Evolutionary conservation across 1,139 yeast genomes (phyloP).

Genomic region (Magnusiomyces suaveolens): DNA sequence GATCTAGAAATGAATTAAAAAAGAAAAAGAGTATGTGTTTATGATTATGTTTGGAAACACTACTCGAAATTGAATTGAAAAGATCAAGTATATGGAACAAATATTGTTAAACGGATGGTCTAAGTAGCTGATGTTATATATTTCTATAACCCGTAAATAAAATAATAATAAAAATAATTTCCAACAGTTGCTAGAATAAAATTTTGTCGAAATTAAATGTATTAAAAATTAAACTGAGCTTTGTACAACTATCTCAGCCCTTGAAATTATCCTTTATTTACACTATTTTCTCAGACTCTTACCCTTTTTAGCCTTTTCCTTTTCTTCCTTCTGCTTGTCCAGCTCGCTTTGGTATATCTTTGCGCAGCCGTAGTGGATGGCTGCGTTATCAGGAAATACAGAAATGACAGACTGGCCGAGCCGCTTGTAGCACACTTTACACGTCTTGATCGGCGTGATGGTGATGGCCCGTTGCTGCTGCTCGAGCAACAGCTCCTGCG

Average conservation of each 20-base stretch:
- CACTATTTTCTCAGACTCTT: neutral
- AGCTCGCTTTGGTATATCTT: constrained; percentile 20
- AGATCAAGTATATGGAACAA: too few species aligned
- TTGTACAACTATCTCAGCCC: too few species aligned
- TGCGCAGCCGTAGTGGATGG: constrained; percentile 66
- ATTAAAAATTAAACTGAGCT: too few species aligned
- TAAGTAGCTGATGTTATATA: neutral
- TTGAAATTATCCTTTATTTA: neutral
- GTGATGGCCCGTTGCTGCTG: constrained; percentile 34
- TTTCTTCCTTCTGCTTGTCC: constrained; percentile 7
- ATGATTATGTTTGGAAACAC: too few species aligned
- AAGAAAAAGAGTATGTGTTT: too few species aligned
- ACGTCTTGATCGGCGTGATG: constrained; percentile 38
- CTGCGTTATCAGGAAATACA: constrained; percentile 41
- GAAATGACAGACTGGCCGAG: constrained; percentile 57
- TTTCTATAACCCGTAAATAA: neutral
- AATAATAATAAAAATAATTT: neutral
- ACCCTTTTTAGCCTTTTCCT: neutral
- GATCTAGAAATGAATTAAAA: neutral
- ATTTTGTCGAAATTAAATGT: neutral
- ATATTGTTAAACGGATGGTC: neutral
- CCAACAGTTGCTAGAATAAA: neutral
- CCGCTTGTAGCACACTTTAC: constrained; percentile 51
- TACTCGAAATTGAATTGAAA: too few species aligned
- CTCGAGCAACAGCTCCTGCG: constrained; percentile 34